These are phyloP conservation scores for Aspergillus biplanus DNA, from an alignment of 495 filamentous ascomycete genomes.

Conservation along the genomic window DNA sequence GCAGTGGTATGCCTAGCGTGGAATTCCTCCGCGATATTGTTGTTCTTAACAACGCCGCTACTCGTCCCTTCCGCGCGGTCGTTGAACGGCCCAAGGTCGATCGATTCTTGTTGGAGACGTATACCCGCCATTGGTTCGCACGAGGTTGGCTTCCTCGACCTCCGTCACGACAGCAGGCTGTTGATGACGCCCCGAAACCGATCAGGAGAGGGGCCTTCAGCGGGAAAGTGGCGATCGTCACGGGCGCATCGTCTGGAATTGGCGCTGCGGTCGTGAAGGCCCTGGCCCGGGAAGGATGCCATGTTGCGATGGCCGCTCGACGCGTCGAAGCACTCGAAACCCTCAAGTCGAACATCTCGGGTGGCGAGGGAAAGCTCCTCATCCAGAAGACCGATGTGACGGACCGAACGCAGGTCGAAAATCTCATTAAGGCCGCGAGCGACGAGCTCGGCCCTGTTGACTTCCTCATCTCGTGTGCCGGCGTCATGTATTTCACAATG, in stretches of 20 bases:
- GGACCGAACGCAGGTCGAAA: conserved; percentile 55
- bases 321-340: conserved; percentile 61
- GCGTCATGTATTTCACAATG: conserved; percentile 78
- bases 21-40: conserved; percentile 62
- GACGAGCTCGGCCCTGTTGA: conserved; percentile 64
- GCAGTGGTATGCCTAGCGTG: conserved; percentile 66
- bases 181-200: conserved; percentile 36
- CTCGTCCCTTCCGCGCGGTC: conserved; percentile 55
- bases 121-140: conserved; percentile 70
- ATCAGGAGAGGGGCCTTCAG: conserved; percentile 51
- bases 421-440: conserved; percentile 54
- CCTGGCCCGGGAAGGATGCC: conserved; percentile 59
- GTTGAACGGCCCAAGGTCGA: conserved; percentile 66
- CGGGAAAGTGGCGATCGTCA: conserved; percentile 56
- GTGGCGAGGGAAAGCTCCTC: conserved; percentile 58
- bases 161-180: conserved; percentile 46
- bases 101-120: conserved; percentile 60
- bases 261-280: conserved; percentile 53
- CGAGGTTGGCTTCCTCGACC: conserved; percentile 65
- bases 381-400: conserved; percentile 65
- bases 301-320: conserved; percentile 65
- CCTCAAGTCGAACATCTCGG: conserved; percentile 54
- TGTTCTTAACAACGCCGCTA: conserved; percentile 62
- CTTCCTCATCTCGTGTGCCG: conserved; percentile 68
- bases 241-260: conserved; percentile 55